Conservation (phyloP, 345 rosid genomes). For the Hevea brasiliensis region DNA sequence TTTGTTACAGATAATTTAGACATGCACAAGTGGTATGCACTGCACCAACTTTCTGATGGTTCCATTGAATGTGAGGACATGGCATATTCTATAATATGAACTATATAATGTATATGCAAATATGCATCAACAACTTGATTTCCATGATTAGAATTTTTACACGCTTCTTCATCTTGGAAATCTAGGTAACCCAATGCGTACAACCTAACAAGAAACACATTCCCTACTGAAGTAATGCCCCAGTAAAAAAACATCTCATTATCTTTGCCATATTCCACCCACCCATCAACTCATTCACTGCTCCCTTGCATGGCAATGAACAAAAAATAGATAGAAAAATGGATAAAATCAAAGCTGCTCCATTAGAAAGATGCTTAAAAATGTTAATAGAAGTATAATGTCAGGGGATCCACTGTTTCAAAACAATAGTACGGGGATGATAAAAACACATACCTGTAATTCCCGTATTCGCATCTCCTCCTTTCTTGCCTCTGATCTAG, state of each 20-base stretch:
- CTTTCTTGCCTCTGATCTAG: slow-evolving; percentile 78
- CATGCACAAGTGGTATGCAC: neutral
- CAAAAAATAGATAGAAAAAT: neutral
- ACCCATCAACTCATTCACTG: neutral
- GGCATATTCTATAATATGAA: neutral
- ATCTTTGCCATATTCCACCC: neutral
- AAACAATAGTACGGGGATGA: neutral
- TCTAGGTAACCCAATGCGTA: neutral
- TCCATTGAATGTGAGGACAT: neutral
- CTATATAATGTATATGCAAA: neutral
- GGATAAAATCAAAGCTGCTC: neutral
- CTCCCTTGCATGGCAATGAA: neutral
- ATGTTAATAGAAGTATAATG: neutral
- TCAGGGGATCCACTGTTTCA: neutral
- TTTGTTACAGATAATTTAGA: neutral
- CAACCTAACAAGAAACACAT: no score
- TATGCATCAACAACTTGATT: neutral
- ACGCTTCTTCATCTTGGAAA: neutral
- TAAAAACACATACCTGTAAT: slow-evolving; percentile 41
- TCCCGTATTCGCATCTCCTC: slow-evolving; percentile 66
- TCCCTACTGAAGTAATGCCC: no score
- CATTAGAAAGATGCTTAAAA: slow-evolving; percentile 1
- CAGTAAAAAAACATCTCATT: no score
- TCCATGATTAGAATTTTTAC: neutral
- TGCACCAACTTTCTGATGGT: neutral